Conservation (phyloP, 345 rosid species). For the Clausena lansium region DNA sequence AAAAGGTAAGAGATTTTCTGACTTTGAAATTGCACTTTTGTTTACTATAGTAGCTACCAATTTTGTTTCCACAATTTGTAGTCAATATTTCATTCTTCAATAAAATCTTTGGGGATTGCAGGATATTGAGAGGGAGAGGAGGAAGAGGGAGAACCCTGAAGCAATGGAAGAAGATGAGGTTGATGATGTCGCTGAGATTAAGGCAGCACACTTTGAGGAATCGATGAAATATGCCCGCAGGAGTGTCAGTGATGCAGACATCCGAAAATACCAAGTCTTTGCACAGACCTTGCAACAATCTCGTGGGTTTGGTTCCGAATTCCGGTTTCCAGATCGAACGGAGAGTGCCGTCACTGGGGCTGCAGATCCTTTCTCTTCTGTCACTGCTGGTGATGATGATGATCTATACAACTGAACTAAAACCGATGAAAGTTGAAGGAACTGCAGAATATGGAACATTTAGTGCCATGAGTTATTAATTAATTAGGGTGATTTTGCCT, state of each 20-base stretch:
- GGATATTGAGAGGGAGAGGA: constrained; percentile 33
- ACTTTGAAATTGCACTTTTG: background rate
- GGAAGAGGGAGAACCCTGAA: constrained; percentile 28
- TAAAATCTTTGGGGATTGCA: constrained; percentile 12
- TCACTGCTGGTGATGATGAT: constrained; percentile 21
- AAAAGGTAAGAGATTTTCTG: constrained; percentile 18
- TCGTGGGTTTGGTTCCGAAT: constrained; percentile 30
- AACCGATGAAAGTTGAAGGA: background rate
- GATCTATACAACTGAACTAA: constrained; percentile 28
- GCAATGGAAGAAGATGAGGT: constrained; percentile 39
- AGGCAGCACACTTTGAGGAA: constrained; percentile 32
- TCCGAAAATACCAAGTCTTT: constrained; percentile 29
- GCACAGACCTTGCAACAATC: constrained; percentile 38
- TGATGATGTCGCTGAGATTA: constrained; percentile 32
- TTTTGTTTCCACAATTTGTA: background rate
- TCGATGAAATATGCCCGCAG: constrained; percentile 35
- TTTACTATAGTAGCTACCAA: background rate
- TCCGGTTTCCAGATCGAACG: constrained; percentile 21
- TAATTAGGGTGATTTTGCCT: background rate
- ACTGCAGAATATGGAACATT: background rate
- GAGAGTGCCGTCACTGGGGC: constrained; percentile 16
- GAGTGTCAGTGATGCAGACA: constrained; percentile 38
- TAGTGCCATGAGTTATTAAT: background rate
- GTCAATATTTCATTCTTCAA: background rate
- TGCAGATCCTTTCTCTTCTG: constrained; percentile 21